Percentiles rank a stretch among this genome's conserved stretches.
Evolutionary conservation across 805 yeast genomes (phyloP).

Genomic region (Yarrowia alimentaria): DNA sequence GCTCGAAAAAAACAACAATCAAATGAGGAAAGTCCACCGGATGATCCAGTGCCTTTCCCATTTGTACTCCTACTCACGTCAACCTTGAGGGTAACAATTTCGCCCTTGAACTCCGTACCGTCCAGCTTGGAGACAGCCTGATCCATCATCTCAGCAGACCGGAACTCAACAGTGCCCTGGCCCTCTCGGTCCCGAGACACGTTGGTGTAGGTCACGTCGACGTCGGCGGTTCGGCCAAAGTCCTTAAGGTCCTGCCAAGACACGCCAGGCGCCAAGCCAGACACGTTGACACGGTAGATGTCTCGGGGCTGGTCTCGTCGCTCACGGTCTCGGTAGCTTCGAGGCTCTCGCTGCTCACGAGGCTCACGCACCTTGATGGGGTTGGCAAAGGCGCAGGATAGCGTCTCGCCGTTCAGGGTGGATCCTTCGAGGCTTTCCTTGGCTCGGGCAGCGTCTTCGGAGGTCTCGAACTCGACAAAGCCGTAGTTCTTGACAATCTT

Average conservation of each 20-base stretch:
- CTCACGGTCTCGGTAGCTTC: constrained; percentile 31
- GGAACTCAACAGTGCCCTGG: constrained; percentile 39
- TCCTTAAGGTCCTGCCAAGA: constrained; percentile 59
- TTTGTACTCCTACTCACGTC: constrained; percentile 9
- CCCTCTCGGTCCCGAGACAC: constrained; percentile 42
- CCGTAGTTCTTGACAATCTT: constrained; percentile 49
- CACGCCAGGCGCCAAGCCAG: constrained; percentile 35
- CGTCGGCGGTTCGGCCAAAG: constrained; percentile 62
- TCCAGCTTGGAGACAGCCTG: constrained; percentile 68
- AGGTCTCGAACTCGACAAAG: constrained; percentile 37
- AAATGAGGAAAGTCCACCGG: too few species aligned
- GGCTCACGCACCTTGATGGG: constrained; percentile 35
- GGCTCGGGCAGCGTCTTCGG: constrained; percentile 38
- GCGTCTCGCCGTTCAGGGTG: constrained; percentile 40
- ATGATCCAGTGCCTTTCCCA: constrained; percentile 49
- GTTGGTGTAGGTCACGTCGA: constrained; percentile 42
- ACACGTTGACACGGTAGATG: constrained; percentile 35
- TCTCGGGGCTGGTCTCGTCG: constrained; percentile 33
- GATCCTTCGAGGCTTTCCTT: constrained; percentile 36
- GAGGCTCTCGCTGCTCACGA: constrained; percentile 35
- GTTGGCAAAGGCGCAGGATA: constrained; percentile 39
- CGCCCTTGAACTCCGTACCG: constrained; percentile 70
- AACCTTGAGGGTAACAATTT: constrained; percentile 62
- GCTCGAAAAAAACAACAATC: too few species aligned
- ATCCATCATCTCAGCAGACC: constrained; percentile 65